A percentile compares a stretch with the other conserved stretches of the same genome.
Conservation (phyloP, 2,329 filamentous ascomycete genomes). For the Akanthomyces uredinophilus region DNA sequence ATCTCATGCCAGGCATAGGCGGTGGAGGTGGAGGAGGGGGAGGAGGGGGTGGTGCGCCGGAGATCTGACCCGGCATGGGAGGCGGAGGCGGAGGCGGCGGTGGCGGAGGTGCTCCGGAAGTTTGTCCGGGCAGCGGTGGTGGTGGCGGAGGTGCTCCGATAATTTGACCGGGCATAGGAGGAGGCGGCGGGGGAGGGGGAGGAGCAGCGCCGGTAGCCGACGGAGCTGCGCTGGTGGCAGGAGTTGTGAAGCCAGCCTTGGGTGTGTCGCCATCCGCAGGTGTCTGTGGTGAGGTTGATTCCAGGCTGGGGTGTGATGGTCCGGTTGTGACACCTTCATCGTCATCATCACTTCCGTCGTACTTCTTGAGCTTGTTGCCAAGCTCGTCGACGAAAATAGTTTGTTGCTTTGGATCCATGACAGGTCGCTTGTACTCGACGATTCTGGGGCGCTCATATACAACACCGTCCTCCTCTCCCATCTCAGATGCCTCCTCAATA, state of each 20-base stretch:
- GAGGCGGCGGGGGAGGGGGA: constrained; percentile 43
- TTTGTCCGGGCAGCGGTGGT: constrained; percentile 32
- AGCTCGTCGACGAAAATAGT: constrained; percentile 66
- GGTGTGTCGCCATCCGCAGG: constrained; percentile 56
- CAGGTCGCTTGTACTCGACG: constrained; percentile 71
- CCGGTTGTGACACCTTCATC: constrained; percentile 66
- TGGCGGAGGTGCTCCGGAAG: constrained; percentile 29
- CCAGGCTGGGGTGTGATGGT: constrained; percentile 68
- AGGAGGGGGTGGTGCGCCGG: constrained; percentile 29
- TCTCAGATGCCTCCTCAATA: constrained; percentile 47
- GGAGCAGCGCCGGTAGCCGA: constrained; percentile 29
- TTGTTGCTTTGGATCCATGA: constrained; percentile 59
- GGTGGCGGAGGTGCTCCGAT: constrained; percentile 31
- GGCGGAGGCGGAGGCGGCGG: constrained; percentile 36
- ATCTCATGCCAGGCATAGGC: constrained; percentile 34
- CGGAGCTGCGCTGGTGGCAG: constrained; percentile 29
- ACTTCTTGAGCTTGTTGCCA: constrained; percentile 66
- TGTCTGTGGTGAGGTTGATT: constrained; percentile 64
- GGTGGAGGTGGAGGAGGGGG: constrained; percentile 30
- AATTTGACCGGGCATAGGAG: constrained; percentile 31
- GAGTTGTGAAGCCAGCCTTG: constrained; percentile 52
- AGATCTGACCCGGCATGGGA: constrained; percentile 28
- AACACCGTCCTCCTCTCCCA: constrained; percentile 49
- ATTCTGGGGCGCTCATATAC: constrained; percentile 75
- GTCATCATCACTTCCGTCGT: constrained; percentile 69